Percentiles rank a stretch among this genome's conserved stretches.
Conservation (phyloP, 108 stramenopile species). For the Ochromonas danica region DNA sequence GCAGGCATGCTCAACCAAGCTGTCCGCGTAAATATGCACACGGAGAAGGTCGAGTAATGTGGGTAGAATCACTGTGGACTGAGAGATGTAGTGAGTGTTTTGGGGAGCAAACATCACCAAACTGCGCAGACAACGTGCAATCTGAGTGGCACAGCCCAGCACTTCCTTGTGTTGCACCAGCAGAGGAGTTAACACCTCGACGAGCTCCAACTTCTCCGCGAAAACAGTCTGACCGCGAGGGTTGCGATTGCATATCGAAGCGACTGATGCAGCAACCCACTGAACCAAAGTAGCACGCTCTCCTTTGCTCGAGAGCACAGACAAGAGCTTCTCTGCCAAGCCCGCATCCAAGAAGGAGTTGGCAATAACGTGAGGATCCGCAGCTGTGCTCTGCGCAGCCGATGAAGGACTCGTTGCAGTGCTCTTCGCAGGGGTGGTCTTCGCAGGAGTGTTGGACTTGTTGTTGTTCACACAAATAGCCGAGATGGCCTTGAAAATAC, state of each 20-base stretch:
- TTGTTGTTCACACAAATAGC: background rate
- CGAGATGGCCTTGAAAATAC: background rate
- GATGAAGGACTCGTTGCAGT: too few relatives aligned
- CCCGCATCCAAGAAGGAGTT: background rate
- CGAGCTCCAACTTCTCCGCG: background rate
- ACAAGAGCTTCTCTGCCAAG: background rate
- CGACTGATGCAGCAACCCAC: background rate
- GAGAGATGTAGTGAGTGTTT: background rate
- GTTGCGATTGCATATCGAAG: background rate
- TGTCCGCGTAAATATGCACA: background rate
- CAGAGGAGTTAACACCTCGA: background rate
- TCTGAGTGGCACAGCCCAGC: background rate
- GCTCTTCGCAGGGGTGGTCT: too few relatives aligned
- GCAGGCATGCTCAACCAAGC: background rate
- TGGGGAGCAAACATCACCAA: too few relatives aligned
- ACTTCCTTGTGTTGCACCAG: background rate
- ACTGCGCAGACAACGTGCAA: background rate
- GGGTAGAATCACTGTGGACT: background rate
- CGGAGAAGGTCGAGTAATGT: background rate
- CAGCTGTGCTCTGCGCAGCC: too few relatives aligned
- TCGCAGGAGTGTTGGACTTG: too few relatives aligned
- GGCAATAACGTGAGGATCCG: background rate
- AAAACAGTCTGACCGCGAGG: background rate
- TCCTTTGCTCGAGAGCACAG: too few relatives aligned
- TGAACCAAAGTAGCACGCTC: background rate